A percentile compares a stretch with the other conserved stretches of the same genome.
Evolutionary conservation across 2,329 filamentous ascomycete species (phyloP).

Genomic region (Talaromyces sp.): DNA sequence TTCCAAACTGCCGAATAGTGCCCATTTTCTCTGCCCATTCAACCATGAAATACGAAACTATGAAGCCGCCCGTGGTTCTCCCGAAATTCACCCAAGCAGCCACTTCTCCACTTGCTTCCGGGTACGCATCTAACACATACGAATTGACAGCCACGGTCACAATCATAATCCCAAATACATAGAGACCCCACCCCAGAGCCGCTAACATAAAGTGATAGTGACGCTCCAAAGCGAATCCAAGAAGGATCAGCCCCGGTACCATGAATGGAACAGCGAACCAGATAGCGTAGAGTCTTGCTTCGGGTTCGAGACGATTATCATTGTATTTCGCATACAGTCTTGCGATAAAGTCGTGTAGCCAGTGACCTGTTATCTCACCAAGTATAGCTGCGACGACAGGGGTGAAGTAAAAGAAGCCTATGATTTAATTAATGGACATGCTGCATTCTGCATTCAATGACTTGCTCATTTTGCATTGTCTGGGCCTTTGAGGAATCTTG

Average conservation of each 20-base stretch:
- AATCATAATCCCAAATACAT: slow-evolving; percentile 60
- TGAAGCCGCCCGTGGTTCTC: slow-evolving; percentile 55
- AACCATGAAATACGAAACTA: slow-evolving; percentile 57
- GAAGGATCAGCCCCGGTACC: slow-evolving; percentile 52
- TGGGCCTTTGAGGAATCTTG: not conserved
- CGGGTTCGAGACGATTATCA: slow-evolving; percentile 59
- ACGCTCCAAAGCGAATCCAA: slow-evolving; percentile 56
- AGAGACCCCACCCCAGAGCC: slow-evolving; percentile 56
- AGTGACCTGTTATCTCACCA: slow-evolving; percentile 59
- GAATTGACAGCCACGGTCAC: slow-evolving; percentile 56
- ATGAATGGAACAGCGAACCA: slow-evolving; percentile 55
- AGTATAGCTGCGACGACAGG: slow-evolving; percentile 58
- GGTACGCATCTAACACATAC: slow-evolving; percentile 59
- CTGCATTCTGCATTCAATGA: not conserved
- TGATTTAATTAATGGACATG: not conserved
- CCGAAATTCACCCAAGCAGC: slow-evolving; percentile 56
- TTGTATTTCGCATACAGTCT: slow-evolving; percentile 50
- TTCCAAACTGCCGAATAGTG: slow-evolving; percentile 50
- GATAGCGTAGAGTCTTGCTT: slow-evolving; percentile 56
- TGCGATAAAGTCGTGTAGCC: slow-evolving; percentile 57
- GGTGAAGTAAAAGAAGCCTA: slow-evolving; percentile 60
- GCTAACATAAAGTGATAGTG: slow-evolving; percentile 58
- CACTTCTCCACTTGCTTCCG: slow-evolving; percentile 58
- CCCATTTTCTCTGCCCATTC: slow-evolving; percentile 52
- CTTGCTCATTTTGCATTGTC: not conserved